phyloP scores from a whole-genome alignment of 441 rosid species.

The Mallotus repandus region DNA sequence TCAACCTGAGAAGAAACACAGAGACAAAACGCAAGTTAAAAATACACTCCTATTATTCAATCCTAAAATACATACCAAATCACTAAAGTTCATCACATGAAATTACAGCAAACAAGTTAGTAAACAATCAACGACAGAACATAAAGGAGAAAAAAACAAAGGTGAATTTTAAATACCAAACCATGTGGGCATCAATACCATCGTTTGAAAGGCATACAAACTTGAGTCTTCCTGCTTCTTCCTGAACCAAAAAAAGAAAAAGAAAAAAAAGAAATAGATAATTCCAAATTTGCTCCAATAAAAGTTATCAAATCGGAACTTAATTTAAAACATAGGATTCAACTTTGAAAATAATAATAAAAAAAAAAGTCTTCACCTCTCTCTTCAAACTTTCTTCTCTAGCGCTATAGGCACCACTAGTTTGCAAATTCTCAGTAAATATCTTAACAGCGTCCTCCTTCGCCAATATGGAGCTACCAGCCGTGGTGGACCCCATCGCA shows the following conservation, averaged over 20 bases:
- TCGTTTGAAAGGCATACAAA: constrained; percentile 84
- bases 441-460: constrained; percentile 85
- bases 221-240: constrained; percentile 88
- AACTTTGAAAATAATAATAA: background rate
- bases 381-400: constrained; percentile 90
- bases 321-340: background rate
- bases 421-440: constrained; percentile 90
- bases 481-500: constrained; percentile 37
- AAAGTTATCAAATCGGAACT: too few relatives aligned
- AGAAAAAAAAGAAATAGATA: too few relatives aligned
- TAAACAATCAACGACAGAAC: constrained; percentile 5
- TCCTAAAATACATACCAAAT: too few relatives aligned
- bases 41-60: background rate
- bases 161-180: constrained; percentile 65
- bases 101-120: background rate
- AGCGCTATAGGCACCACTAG: constrained; percentile 95
- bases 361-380: constrained; percentile 46
- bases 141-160: constrained; percentile 11
- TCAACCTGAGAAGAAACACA: constrained; percentile 57
- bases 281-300: too few relatives aligned
- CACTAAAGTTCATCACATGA: too few relatives aligned
- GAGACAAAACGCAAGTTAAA: background rate
- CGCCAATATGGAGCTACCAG: constrained; percentile 45
- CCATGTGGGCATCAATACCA: constrained; percentile 87
- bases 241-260: constrained; percentile 48